A percentile compares a stretch with the other conserved stretches of the same genome.
These are phyloP conservation scores for Wickerhamiella musiphila DNA, from an alignment of 805 yeast species.

Conservation along the genomic window DNA sequence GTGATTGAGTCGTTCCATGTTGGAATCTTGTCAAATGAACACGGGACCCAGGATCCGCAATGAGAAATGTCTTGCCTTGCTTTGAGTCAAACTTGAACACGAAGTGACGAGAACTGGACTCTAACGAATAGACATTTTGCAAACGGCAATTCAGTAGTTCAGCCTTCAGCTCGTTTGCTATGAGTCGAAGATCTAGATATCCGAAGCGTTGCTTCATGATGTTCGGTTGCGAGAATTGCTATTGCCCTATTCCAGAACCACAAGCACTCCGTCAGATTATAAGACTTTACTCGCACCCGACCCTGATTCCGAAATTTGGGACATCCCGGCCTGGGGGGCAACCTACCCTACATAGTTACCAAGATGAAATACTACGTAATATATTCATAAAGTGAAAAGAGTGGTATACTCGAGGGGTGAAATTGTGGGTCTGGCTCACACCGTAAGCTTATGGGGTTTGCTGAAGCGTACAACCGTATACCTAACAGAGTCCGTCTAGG, in stretches of 20 bases:
- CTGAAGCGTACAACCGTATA: constrained; percentile 10
- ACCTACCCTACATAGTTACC: too few relatives aligned
- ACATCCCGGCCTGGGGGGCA: too few relatives aligned
- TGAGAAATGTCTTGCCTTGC: constrained; percentile 57
- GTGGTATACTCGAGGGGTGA: background rate
- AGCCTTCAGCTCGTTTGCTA: constrained; percentile 45
- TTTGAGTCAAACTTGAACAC: constrained; percentile 67
- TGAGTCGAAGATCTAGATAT: constrained; percentile 60
- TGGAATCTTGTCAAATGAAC: constrained; percentile 64
- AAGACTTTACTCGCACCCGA: too few relatives aligned
- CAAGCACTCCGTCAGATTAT: too few relatives aligned
- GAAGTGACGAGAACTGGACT: constrained; percentile 54
- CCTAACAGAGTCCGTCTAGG: constrained; percentile 11
- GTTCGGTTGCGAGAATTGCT: too few relatives aligned
- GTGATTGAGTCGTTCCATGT: constrained; percentile 63
- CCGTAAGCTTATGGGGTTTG: constrained; percentile 6
- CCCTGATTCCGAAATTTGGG: too few relatives aligned
- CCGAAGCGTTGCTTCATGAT: constrained; percentile 63
- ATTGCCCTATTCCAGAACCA: too few relatives aligned
- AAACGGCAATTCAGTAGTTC: constrained; percentile 48
- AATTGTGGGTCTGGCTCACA: background rate
- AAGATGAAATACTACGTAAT: too few relatives aligned
- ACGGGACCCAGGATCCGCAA: constrained; percentile 76
- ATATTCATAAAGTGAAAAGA: too few relatives aligned
- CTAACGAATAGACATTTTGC: constrained; percentile 70